These are phyloP conservation scores for Clonostachys rosea DNA, from an alignment of 2,329 filamentous ascomycete species.

Conservation along the genomic window DNA sequence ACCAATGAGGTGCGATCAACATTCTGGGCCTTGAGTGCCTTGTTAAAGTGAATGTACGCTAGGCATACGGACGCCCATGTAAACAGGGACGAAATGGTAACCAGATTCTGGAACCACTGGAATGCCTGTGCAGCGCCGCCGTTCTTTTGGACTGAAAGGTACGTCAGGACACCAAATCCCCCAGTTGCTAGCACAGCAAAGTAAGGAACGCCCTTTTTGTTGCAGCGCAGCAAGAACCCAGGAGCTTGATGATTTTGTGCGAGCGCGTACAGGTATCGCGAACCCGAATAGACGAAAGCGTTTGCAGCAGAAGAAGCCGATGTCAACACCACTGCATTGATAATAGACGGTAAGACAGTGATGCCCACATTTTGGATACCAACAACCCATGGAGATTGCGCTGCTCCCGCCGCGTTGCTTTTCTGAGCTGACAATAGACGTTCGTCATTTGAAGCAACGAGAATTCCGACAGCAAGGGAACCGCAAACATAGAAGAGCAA, in stretches of 20 bases:
- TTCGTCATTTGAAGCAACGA: slow-evolving; percentile 38
- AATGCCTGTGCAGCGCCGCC: too few relatives aligned
- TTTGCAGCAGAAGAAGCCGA: slow-evolving; percentile 56
- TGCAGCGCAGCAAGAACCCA: slow-evolving; percentile 30
- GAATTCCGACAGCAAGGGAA: slow-evolving; percentile 46
- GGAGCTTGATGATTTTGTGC: slow-evolving; percentile 57
- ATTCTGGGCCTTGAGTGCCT: too few relatives aligned
- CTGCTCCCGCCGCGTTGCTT: slow-evolving; percentile 24
- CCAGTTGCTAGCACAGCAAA: too few relatives aligned
- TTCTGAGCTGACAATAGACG: slow-evolving; percentile 44
- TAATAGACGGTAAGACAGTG: slow-evolving; percentile 46
- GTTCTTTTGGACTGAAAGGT: too few relatives aligned
- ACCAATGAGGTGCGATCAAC: too few relatives aligned
- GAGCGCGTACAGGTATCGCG: slow-evolving; percentile 53
- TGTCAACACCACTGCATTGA: slow-evolving; percentile 55
- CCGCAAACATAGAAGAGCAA: slow-evolving; percentile 50
- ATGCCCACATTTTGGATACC: slow-evolving; percentile 49
- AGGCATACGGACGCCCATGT: too few relatives aligned
- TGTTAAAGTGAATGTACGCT: too few relatives aligned
- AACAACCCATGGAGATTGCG: slow-evolving; percentile 50
- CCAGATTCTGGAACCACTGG: too few relatives aligned
- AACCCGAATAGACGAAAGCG: slow-evolving; percentile 54
- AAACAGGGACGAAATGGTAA: too few relatives aligned
- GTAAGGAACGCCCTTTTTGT: too few relatives aligned
- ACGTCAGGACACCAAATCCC: too few relatives aligned